Evolutionary conservation across 495 filamentous ascomycete species (phyloP), one percentile per base, ranked within the genome.

Genomic region (Astrothelium macrocarpum): DNA sequence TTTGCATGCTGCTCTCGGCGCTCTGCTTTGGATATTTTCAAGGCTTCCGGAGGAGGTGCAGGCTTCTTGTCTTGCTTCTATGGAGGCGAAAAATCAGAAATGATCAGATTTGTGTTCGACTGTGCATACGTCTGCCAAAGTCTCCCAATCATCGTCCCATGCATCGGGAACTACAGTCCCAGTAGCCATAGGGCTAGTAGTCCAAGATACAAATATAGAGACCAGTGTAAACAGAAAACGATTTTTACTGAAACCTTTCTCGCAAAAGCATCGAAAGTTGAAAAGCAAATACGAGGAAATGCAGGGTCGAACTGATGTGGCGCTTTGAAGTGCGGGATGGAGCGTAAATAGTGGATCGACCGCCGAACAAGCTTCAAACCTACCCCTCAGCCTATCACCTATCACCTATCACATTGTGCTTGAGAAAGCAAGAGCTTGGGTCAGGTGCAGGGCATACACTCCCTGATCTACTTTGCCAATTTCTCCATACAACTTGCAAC

Each of bases 121-220:
- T 10, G 12, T 59, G 64, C 39, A 64, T 77, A 87, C 85, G 77
- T 95, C 90, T 42, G 88, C 90, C 71, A 88, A 79, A 4, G 76
- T 77, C 71, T 91, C 88, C 90, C 90, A 96, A 69, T 96, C 89
- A 67, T 93, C 90, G 63, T 90, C 91, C 91, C 91, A 96, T 56
- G 89, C 90, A 72, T 95, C 85, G 32, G 90, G 86, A 63, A 85
- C 74, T 46, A 77, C 74, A 45, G 70, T 69, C 62, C 74, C 75
- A 59, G 77, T 80, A 67, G 78, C 79, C 63, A 80, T 82, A 80
- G 32, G 25, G 25, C 45, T n/a, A 29, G 11, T 34, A 64, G 1
- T 14, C 20, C 45, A 18, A 58, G 31, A 12, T 64, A 49, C 4
- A 39, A 39, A 39, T 39, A 39, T 5, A 39, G 5, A 5, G 5